Evolutionary conservation across 176 grass and related monocot genomes (phyloP), one percentile per base, ranked within the genome.

Genomic region (Echinochloa phyllopogon): DNA sequence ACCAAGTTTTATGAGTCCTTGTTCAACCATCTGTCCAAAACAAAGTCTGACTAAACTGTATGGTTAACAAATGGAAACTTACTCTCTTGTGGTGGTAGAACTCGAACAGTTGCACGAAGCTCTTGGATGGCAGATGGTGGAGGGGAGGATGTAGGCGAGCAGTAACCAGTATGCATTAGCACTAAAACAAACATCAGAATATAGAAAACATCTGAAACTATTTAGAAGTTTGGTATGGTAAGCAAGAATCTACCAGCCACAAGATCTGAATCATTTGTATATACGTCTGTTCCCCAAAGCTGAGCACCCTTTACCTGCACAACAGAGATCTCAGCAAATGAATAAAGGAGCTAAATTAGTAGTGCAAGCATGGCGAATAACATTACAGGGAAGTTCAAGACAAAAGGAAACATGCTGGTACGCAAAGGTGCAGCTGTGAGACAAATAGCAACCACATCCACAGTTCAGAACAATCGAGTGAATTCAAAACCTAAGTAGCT

Each of bases 261-360:
- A 83, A 98, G 91, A 84, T 98, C 96, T 48, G 96, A 98, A 92
- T 98, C 93, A 21, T 98, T 94, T 51, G 93, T 95, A 83, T 98
- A 98, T 59, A 87, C 63, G 82, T 98, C 96, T 58, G 96, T 98
- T 78, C 96, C 96, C 96, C 96, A 98, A 49, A 98, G 91, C 55
- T 98, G 96, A 83, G 96, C 96, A 66, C 96, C 96, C 81, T 95
- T 98, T 72, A 98, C 96, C 96, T 98, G 76, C 81, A 92, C 68
- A 85, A 85, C 65, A 64, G 25, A 14, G 10, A 65, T 78, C 72
- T 77, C 77, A 29, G 77, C 36, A 71, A 82, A 74, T 57, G 29
- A 80, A 76, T 64, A 65, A 69, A 76, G 10, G 51, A 81, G 67
- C 17, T 60, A 81, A n/a, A 41, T 40, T 8, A 76, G 69, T 16